A percentile compares a stretch with the other conserved stretches of the same genome.
Conservation (phyloP, 805 yeast genomes). For the Metahyphopichia silvanorum region DNA sequence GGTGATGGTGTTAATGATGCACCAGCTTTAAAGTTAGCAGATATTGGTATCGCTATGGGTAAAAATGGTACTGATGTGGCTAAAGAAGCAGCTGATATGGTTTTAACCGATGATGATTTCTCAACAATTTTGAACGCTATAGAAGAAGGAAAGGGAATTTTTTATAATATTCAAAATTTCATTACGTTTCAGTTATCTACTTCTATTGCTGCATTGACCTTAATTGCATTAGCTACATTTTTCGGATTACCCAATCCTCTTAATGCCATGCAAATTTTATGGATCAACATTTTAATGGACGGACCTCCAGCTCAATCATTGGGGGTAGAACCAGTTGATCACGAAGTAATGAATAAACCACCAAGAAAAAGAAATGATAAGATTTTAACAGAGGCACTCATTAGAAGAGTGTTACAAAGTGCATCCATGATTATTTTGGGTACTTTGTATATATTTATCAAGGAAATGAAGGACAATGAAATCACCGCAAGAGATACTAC, state of each 20-base stretch:
- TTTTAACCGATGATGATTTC: slow-evolving; percentile 93
- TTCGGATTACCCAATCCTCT: slow-evolving; percentile 90
- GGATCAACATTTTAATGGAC: slow-evolving; percentile 98
- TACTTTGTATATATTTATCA: slow-evolving; percentile 79
- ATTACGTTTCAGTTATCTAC: slow-evolving; percentile 95
- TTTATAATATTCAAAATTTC: slow-evolving; percentile 91
- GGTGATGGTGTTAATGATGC: slow-evolving; percentile 99
- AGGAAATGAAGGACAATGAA: slow-evolving; percentile 79
- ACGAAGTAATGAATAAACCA: slow-evolving; percentile 93
- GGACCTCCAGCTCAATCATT: slow-evolving; percentile 98
- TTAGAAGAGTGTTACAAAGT: slow-evolving; percentile 71
- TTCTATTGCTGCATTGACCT: slow-evolving; percentile 88
- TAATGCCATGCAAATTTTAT: slow-evolving; percentile 96
- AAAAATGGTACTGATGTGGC: slow-evolving; percentile 97
- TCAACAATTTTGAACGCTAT: slow-evolving; percentile 90
- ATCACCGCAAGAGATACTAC: slow-evolving; percentile 96
- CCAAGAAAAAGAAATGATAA: slow-evolving; percentile 87
- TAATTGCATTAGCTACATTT: slow-evolving; percentile 83
- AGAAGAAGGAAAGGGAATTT: slow-evolving; percentile 97
- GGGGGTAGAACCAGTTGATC: slow-evolving; percentile 97
- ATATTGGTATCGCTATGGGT: slow-evolving; percentile 94
- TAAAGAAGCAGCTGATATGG: slow-evolving; percentile 98
- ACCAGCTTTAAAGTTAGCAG: slow-evolving; percentile 93
- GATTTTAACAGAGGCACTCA: slow-evolving; percentile 67
- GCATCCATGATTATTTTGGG: slow-evolving; percentile 79